Conservation (phyloP, 2,329 filamentous ascomycete species). For the Trichothecium roseum region DNA sequence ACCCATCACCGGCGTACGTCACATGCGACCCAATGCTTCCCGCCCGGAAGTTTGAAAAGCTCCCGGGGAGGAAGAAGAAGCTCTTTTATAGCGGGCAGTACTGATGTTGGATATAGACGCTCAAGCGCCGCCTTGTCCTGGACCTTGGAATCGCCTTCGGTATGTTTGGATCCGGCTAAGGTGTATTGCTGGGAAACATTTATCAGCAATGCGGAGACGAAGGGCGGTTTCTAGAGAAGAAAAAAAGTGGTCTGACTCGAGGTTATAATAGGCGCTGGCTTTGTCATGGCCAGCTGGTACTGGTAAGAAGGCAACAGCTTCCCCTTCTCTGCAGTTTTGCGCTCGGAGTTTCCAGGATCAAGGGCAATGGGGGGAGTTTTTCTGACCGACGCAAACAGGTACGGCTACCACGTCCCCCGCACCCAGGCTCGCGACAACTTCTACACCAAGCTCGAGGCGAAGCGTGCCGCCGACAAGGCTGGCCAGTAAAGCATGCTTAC, state of each 20-base stretch:
- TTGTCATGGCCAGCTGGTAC: constrained; percentile 43
- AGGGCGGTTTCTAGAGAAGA: background rate
- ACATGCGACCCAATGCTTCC: constrained; percentile 19
- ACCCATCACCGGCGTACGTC: constrained; percentile 51
- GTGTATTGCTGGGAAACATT: background rate
- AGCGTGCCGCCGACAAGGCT: constrained; percentile 34
- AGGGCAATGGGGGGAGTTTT: background rate
- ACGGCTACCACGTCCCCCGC: constrained; percentile 53
- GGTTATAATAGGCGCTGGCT: constrained; percentile 39
- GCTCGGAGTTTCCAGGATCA: too few species aligned
- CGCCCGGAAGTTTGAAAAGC: constrained; percentile 5
- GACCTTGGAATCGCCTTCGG: constrained; percentile 46
- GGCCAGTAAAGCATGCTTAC: constrained; percentile 10
- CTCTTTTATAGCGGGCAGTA: constrained; percentile 18
- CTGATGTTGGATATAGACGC: constrained; percentile 34
- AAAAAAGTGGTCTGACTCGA: background rate
- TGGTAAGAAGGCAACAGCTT: constrained; percentile 39
- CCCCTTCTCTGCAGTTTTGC: too few species aligned
- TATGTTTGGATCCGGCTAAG: constrained; percentile 23
- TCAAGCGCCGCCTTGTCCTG: constrained; percentile 47
- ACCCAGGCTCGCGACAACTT: constrained; percentile 46
- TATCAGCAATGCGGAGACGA: background rate
- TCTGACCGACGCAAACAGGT: constrained; percentile 28
- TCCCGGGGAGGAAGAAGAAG: constrained; percentile 5
- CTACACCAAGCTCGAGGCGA: constrained; percentile 48